Evolutionary conservation across 164 flowering plant species (phyloP), one percentile per base, ranked within the genome.

Genomic region (Aristolochia fimbriata): DNA sequence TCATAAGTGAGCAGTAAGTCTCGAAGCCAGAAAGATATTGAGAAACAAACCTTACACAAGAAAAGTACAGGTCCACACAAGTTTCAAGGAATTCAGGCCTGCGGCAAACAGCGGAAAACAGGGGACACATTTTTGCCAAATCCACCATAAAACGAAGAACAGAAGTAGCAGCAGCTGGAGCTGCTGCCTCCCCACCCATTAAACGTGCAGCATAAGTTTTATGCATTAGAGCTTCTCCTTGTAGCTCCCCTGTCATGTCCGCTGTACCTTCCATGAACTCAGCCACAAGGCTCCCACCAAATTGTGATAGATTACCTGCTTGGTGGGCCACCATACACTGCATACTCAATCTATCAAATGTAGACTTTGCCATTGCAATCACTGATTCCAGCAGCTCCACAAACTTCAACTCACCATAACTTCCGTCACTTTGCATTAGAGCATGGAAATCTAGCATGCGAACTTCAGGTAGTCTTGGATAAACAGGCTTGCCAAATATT

Each of bases 141-240:
- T 94, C 97, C 76, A 94, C 97, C 99, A 94, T 88, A 70, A 94
- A 94, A 60, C 99, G 77, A 51, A 94, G 75, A 55, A 94, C 82
- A 43, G 97, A 80, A 27, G 96, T 91, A 33, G 99, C 96, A 73
- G 97, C 90, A 66, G 96, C 91, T 78, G 99, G 99, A 62, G 99
- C 96, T 30, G 99, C 79, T 62, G 99, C 97, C 77, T 91, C 96
- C 51, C 99, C 99, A 67, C 99, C 99, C 97, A 94, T 94, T 58
- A 94, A 69, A 25, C 99, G 96, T 14, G 99, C 97, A 1, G 99
- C 97, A 82, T 94, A 94, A 43, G 99, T 94, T 73, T 91, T 94
- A 68, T 94, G 99, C 94, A 94, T 88, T 65, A 94, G 65, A 60
- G 99, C 99, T 77, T 91, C 99, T 62, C 99, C 97, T 69, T 91